Base-by-base conservation (phyloP, 169 alveolate species). In the Plasmodium inui region DNA sequence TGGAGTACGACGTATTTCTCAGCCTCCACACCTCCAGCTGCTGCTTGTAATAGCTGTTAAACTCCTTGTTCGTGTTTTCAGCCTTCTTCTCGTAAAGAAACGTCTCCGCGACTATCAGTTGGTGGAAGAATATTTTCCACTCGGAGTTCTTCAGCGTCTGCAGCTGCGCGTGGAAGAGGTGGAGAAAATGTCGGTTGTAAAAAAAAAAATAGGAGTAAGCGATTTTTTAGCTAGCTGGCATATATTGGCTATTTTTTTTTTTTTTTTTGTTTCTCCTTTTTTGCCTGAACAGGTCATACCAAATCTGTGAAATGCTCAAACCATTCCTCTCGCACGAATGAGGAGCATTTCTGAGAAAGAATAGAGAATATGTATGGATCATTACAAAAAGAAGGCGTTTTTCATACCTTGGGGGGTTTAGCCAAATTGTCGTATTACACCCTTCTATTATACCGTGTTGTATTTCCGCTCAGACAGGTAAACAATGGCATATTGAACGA, bases 41-140 rank as follows among this genome's bases (percentile, higher is more conserved):
- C 4, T 86, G 93, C 67, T 76, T 86, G 81, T 86, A 70, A 34
- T 74, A 86, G 17, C 67, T 74, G 34, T 86, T 86, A 76, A 86
- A 86, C 9, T 73, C 53, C 80, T 86, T 86, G 61, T 86, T 74
- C 3, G 82, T 50, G 41, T 76, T 50, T 86, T 86, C 86, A 28
- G 86, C 81, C 67, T 70, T 86, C 67, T 74, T 76, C n/a, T 86
- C 86, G 81, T 78, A 86, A 76, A 86, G 93, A 57, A 86, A 86
- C 12, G 93, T 86, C 55, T 86, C 93, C 26, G 81, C 70, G 17
- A 50, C 93, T 50, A 86, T 74, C 57, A 86, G 50, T 34, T 86
- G 93, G 44, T 86, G 39, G n/a, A 86, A 39, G n/a, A 86, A 86
- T 30, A 86, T 86, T 73, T 86, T 86, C 93, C 93, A 86, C 46